These are phyloP conservation scores for Pseudonitzschia pungens DNA, from an alignment of 108 stramenopile genomes.

Conservation along the genomic window DNA sequence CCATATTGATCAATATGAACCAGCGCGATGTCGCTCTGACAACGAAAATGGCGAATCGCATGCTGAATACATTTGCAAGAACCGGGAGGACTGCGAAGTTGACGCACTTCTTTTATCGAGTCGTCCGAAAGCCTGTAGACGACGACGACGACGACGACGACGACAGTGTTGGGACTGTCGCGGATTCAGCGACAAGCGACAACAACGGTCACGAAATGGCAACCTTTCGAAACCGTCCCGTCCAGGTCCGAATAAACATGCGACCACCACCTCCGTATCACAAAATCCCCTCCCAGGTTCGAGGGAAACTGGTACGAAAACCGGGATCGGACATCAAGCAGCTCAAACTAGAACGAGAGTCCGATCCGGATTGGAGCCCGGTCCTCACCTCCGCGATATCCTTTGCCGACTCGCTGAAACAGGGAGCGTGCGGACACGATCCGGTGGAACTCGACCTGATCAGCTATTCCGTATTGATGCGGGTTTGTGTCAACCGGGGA, in stretches of 20 bases:
- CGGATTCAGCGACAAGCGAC: conserved; percentile 16
- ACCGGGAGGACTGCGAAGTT: conserved; percentile 68
- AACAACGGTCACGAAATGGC: conserved; percentile 21
- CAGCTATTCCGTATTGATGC: conserved; percentile 71
- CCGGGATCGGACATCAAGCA: conserved; percentile 41
- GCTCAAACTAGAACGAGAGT: conserved; percentile 68
- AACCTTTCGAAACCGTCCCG: conserved; percentile 32
- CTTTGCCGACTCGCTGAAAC: conserved; percentile 80
- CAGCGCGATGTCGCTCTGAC: conserved; percentile 65
- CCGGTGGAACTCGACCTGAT: conserved; percentile 68
- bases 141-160: conserved; percentile 16
- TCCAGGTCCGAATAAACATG: conserved; percentile 55
- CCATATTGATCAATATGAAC: conserved; percentile 81
- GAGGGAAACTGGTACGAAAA: conserved; percentile 53
- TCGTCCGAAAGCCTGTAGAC: conserved; percentile 42
- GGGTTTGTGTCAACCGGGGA: conserved; percentile 79
- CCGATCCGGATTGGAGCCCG: conserved; percentile 68
- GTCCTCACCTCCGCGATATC: conserved; percentile 80
- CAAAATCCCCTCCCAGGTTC: conserved; percentile 72
- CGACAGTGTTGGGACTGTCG: too few relatives aligned
- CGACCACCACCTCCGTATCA: conserved; percentile 69
- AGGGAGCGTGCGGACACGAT: conserved; percentile 87
- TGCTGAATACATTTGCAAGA: conserved; percentile 69
- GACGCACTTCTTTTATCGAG: conserved; percentile 78
- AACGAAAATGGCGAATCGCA: conserved; percentile 61